Percentiles rank a stretch among this genome's conserved stretches.
Evolutionary conservation across 768 basidiomycete species (phyloP).

Genomic region (Russula virescens): DNA sequence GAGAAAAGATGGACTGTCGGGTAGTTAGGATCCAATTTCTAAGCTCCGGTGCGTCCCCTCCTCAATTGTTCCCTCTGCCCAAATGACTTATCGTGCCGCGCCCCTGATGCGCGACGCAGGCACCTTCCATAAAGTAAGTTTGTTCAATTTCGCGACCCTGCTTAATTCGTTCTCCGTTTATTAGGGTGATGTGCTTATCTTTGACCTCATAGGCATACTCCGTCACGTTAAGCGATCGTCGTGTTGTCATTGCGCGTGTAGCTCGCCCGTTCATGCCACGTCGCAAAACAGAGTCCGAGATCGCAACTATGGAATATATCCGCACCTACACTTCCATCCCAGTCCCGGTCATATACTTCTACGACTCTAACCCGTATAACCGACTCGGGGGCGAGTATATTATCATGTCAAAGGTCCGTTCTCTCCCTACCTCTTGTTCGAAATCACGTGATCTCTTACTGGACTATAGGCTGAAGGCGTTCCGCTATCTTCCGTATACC

Average conservation of each 20-base stretch:
- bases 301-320: constrained; percentile 79
- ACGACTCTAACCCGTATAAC: constrained; percentile 81
- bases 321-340: constrained; percentile 65
- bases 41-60: constrained; percentile 54
- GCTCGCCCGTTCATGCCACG: constrained; percentile 83
- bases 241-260: constrained; percentile 69
- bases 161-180: constrained; percentile 14
- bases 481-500: constrained; percentile 64
- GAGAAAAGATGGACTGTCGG: constrained; percentile 58
- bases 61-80: constrained; percentile 21
- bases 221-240: constrained; percentile 54
- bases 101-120: constrained; percentile 37
- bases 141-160: too few relatives aligned
- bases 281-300: constrained; percentile 82
- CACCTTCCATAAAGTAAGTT: constrained; percentile 74
- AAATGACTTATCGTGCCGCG: constrained; percentile 3
- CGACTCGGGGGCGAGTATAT: constrained; percentile 82
- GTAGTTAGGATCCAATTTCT: constrained; percentile 70
- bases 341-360: constrained; percentile 68
- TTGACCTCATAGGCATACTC: constrained; percentile 57
- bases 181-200: constrained; percentile 1
- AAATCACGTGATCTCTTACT: neutral
- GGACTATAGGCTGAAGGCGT: constrained; percentile 61
- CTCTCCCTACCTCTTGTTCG: neutral
- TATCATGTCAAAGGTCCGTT: constrained; percentile 74